Evolutionary conservation across 768 basidiomycete genomes (phyloP), one percentile per base, ranked within the genome.

Genomic region (Podaxis pistillaris): DNA sequence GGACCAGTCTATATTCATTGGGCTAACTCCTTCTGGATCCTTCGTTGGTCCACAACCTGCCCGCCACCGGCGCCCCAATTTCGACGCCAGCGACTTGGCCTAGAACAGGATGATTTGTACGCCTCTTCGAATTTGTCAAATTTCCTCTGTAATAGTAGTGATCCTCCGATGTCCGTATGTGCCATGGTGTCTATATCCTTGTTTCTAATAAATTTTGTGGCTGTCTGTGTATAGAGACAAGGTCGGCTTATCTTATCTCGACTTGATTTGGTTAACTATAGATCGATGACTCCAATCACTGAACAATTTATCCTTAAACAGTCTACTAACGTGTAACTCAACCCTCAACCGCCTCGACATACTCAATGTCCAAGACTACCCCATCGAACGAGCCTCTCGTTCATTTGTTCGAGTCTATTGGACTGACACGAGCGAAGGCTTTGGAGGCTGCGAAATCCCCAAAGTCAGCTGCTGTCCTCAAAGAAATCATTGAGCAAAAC

Each of bases 381-480:
- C 46, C 60, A 9, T 40, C 51, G 30, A 55, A 55, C 53, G 60
- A 61, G 11, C 28, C 40, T 19, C 52, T 80, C 26, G 70, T 82
- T 17, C 40, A 73, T 19, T 78, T 90, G 40, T 94, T 96, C 79
- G 83, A 87, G 71, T 83, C 87, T 40, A 88, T 94, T 61, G 93
- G 92, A 26, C 78, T 97, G 49, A 79, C 88, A 46, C 81, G 86
- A 63, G 76, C 88, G 57, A 93, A 94, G 72, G 91, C 95, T 1
- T 81, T 83, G 9, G 94, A 97, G 68, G 90, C 91, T 4, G 86
- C 87, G 38, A 92, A 94, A 72, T 90, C 83, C 63, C 78, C 89
- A 3, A 96, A 93, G 78, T 85, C 85, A 69, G 90, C 93, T 4
- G 72, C 81, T 3, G 77, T 87, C 19, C 81, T 96, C 61, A 86